A percentile compares a stretch with the other conserved stretches of the same genome.
phyloP scores from a whole-genome alignment of 495 filamentous ascomycete species.

The Immersiella caudata region DNA sequence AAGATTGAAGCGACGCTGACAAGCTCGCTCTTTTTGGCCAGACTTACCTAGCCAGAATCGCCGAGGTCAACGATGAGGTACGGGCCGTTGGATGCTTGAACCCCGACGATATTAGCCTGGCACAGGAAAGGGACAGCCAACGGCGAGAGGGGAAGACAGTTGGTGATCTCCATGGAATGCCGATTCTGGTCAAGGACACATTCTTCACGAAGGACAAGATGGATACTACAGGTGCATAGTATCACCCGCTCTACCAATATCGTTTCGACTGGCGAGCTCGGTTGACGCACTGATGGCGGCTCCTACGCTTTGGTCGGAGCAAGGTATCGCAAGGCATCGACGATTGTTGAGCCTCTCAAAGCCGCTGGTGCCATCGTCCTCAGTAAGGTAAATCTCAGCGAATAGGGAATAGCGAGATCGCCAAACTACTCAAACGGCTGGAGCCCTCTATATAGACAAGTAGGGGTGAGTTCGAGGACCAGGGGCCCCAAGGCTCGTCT shows the following conservation, averaged over 20 bases:
- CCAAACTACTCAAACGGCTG: neutral
- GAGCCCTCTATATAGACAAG: neutral
- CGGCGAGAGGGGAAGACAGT: neutral
- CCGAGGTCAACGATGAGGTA: neutral
- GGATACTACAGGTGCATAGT: constrained; percentile 6
- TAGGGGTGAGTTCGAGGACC: neutral
- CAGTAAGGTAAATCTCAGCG: neutral
- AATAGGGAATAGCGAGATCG: neutral
- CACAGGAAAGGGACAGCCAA: neutral
- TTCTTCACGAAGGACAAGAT: neutral
- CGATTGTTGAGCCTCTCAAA: neutral
- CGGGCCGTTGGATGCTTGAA: neutral
- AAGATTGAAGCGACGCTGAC: no score
- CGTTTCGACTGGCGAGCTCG: no score
- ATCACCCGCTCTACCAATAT: no score
- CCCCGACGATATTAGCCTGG: neutral
- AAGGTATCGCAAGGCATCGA: neutral
- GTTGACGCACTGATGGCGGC: neutral
- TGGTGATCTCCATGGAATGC: constrained; percentile 2
- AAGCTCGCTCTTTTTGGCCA: neutral
- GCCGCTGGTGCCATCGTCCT: constrained; percentile 10
- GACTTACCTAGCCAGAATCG: constrained; percentile 4
- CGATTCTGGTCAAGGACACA: constrained; percentile 6
- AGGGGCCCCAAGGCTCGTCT: neutral
- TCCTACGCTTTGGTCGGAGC: neutral